Base-by-base conservation (phyloP, 768 basidiomycete genomes). In the Phanerochaete sordida region DNA sequence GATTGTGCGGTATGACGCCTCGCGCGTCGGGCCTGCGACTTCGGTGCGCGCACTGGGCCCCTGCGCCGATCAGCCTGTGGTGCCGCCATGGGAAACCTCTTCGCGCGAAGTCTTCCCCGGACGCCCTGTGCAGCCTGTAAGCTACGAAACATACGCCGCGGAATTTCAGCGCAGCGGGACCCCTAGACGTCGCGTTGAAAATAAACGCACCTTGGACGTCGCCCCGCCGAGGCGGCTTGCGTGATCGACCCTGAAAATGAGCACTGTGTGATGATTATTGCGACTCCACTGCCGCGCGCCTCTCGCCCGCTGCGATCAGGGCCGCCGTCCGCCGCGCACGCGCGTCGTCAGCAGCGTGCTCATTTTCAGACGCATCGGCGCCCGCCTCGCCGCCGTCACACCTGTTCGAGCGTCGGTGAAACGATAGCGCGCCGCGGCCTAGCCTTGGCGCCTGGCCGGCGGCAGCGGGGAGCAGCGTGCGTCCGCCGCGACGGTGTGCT, bases 191-290 rank as follows among this genome's bases (percentile, higher is more conserved):
- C 7, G 4, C 39, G 4, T 43, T 6, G 19, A 43, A 43, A 9
- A 43, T 19, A 12, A 19, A 43, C 39, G 39, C 19, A 43, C 39
- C 39, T 43, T 43, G 39, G 11, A 16, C 39, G 39, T 43, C 11
- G 39, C 8, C 7, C 21, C 23, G 47, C 6, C 24, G 5, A 19
- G 21, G 7, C 24, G 47, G 47, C 33, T 52, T 54, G 31, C 53
- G 53, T 33, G 24, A 54, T 54, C 12, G 21, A 23, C 35, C 53
- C 39, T 43, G 37, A 27, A 54, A 54, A 54, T 54, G 53, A 54
- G 53, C 53, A 54, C 16, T 43, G 39, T 43, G 39, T 43, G 39
- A 43, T 43, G 39, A 43, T 43, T 43, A 43, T 43, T 43, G 39
- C 39, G 39, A 43, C 39, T 43, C 39, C 39, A 43, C 39, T 9